phyloP scores from a whole-genome alignment of 768 basidiomycete species.

The Mrakia gelida region DNA sequence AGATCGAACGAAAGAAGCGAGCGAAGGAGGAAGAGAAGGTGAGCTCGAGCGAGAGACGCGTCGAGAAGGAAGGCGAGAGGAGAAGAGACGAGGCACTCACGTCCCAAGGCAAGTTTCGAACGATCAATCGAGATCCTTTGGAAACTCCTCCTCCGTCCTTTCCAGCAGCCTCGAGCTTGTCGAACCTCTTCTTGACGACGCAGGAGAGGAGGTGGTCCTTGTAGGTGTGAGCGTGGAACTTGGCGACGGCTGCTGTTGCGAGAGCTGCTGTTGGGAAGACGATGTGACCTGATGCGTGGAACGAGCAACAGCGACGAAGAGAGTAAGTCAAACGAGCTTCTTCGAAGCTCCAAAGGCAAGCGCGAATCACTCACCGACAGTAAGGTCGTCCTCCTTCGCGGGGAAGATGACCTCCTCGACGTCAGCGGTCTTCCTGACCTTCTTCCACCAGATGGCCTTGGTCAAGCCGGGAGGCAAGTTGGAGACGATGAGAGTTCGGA shows the following conservation, averaged over 20 bases:
- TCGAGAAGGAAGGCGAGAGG: neutral
- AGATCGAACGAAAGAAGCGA: too few relatives aligned
- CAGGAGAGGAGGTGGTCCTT: conserved; percentile 83
- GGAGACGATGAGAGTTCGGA: conserved; percentile 57
- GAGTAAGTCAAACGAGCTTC: neutral
- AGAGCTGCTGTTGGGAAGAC: conserved; percentile 63
- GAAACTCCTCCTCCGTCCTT: conserved; percentile 51
- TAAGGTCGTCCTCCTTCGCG: conserved; percentile 52
- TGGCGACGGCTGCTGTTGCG: conserved; percentile 67
- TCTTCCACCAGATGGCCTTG: conserved; percentile 54
- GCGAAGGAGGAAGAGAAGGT: neutral
- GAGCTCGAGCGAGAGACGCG: neutral
- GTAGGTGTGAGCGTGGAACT: conserved; percentile 88
- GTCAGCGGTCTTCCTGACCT: conserved; percentile 67
- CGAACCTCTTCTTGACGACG: conserved; percentile 77
- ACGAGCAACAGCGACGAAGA: neutral
- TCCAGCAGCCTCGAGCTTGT: conserved; percentile 50
- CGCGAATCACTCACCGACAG: conserved; percentile 49
- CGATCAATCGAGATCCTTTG: conserved; percentile 73
- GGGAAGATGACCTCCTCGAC: conserved; percentile 52
- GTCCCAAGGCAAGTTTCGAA: conserved; percentile 78
- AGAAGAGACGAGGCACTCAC: conserved; percentile 39
- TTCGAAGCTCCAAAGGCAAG: too few relatives aligned
- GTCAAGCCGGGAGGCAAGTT: conserved; percentile 44
- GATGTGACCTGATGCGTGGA: conserved; percentile 56